Base-by-base conservation (phyloP, 345 rosid species). In the Eucalyptus paniculata region DNA sequence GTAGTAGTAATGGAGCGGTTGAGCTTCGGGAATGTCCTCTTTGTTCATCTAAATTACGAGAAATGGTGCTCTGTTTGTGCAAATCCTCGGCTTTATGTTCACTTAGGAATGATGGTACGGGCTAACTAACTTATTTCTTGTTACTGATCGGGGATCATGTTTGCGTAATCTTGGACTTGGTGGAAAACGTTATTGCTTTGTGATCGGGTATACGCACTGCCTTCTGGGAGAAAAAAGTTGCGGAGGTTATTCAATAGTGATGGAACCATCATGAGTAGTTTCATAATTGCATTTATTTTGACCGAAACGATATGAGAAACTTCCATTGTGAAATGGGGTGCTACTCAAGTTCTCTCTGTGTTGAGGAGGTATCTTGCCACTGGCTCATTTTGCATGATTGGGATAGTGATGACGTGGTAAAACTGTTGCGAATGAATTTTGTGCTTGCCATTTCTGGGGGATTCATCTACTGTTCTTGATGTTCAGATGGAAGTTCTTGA, bases 401-500 rank as follows among this genome's bases (percentile, higher is more conserved):
- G 80, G 24, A 37, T 69, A 34, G 12, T 34, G 81, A 34, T 34
- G 4, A 3, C 26, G 11, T 69, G 44, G 28, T 77, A 77, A 77
- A 11, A 19, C 42, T 11, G 15, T 21, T 6, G 12, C 3, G 15
- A 77, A 12, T 1, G 12, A 37, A 37, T 21, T 3, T 77, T 37
- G 45, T 77, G 45, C 83, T 77, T 21, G 47, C 28, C 47, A 21
- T 77, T 77, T 77, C 83, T 40, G 83, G 45, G 45, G 83, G 16
- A 40, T 88, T 44, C 56, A 88, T 67, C 26, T 8, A 50, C 40
- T 34, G 47, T 32, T 51, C 30, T 86, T 86, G 30, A 50, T 86
- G 42, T 32, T 86, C 89, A 97, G 99, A 91, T 96, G 96, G 99
- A 97, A 91, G 94, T 93, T 91, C 90, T 97, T 86, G 95, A 97